Evolutionary conservation across 2,329 filamentous ascomycete species (phyloP), one percentile per base, ranked within the genome.

Genomic region (Capronia epimyces): DNA sequence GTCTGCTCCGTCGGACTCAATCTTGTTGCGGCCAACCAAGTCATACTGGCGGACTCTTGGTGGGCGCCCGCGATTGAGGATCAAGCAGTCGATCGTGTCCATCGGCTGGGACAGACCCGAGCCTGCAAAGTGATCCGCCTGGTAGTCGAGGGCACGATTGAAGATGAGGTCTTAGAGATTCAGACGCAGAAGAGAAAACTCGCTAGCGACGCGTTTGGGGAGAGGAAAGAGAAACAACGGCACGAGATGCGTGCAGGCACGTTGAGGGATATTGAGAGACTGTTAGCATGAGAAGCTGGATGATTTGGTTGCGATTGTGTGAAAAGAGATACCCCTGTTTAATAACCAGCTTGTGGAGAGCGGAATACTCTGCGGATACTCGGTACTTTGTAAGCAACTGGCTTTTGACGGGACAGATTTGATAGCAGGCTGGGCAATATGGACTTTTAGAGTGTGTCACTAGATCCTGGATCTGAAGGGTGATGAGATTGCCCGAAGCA

Each of bases 21-120:
- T 61, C 78, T 95, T 10, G 87, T 90, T 0, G 83, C 87, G 0
- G 89, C 89, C 0, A 89, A 93, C 61, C 89, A 89, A 5, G 87
- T 94, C 52, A 82, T 95, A 40, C 74, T 95, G 16, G 80, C 82
- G 0, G 89, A 95, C 66, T 86, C 81, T 52, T 95, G 88, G 89
- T 95, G 89, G 86, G 89, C 89, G 1, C 89, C 89, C 0, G 89
- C 89, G 1, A 93, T 95, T 49, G 89, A 95, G 67, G 89, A 95
- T 60, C 89, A 95, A 65, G 90, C 90, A 2, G 78, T 95, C 2
- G 89, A 95, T 64, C 84, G 89, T 3, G 89, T 95, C 5, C 87
- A 95, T 65, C 79, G 89, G 0, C 75, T 95, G 0, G 89, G 89
- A 0, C 90, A 95, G 70, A 90, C 78, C 57, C 79, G 86, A 31